A percentile compares a stretch with the other conserved stretches of the same genome.
These are phyloP conservation scores for Starmera stellimalicola DNA, from an alignment of 1,139 yeast species.

Conservation along the genomic window DNA sequence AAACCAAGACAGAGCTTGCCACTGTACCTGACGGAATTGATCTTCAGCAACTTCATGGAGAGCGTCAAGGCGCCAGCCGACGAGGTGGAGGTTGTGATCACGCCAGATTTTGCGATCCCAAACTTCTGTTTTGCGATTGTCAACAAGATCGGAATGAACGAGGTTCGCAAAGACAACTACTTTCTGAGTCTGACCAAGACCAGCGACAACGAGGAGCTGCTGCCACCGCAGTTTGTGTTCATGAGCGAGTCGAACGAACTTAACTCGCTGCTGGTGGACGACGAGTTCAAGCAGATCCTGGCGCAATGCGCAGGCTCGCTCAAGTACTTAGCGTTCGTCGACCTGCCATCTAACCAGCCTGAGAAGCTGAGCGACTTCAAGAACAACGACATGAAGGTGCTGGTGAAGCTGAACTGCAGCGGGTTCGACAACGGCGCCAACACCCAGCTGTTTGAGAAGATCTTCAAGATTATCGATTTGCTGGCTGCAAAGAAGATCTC, in stretches of 20 bases:
- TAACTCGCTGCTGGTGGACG: constrained; percentile 53
- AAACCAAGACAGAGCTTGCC: constrained; percentile 76
- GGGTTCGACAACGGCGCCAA: constrained; percentile 41
- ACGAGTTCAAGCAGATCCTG: constrained; percentile 41
- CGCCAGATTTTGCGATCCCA: constrained; percentile 45
- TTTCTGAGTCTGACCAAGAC: constrained; percentile 81
- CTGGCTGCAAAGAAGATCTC: constrained; percentile 23
- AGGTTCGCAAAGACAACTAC: constrained; percentile 66
- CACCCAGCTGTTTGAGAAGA: constrained; percentile 39
- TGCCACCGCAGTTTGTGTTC: constrained; percentile 65
- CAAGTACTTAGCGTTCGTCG: constrained; percentile 71
- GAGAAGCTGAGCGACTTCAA: constrained; percentile 9
- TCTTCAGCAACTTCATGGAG: constrained; percentile 32
- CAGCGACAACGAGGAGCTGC: constrained; percentile 48
- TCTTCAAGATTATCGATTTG: constrained; percentile 45
- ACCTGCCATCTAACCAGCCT: constrained; percentile 69
- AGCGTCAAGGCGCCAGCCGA: constrained; percentile 46
- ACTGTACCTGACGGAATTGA: constrained; percentile 48
- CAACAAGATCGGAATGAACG: constrained; percentile 76
- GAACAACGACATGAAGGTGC: not conserved
- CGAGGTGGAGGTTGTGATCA: constrained; percentile 50
- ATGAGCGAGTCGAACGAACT: constrained; percentile 87
- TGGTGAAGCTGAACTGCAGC: constrained; percentile 33
- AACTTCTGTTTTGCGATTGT: constrained; percentile 79
- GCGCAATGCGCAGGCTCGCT: constrained; percentile 42